A percentile compares a stretch with the other conserved stretches of the same genome.
phyloP scores from a whole-genome alignment of 108 stramenopile species.

The Stephanodiscus triporus region DNA sequence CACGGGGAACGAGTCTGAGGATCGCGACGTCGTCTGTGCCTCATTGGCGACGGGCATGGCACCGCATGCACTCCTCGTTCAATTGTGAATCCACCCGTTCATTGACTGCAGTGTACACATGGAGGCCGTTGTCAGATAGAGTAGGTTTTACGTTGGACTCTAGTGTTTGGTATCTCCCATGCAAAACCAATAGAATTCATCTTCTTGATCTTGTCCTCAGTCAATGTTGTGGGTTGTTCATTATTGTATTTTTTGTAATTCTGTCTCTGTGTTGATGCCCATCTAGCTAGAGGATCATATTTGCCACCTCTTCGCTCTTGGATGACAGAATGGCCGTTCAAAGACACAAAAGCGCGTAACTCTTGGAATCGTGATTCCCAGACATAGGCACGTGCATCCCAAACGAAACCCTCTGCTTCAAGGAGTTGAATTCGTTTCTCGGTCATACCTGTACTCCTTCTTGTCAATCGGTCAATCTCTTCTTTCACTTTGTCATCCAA shows the following conservation, averaged over 20 bases:
- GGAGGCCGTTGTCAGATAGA: too few species aligned
- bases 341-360: constrained; percentile 26
- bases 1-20: not conserved
- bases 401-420: constrained; percentile 45
- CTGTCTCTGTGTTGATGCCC: constrained; percentile 71
- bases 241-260: constrained; percentile 56
- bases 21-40: constrained; percentile 3
- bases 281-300: constrained; percentile 62
- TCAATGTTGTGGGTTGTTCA: constrained; percentile 70
- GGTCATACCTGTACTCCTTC: constrained; percentile 41
- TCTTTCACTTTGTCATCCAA: constrained; percentile 14
- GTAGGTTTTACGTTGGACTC: too few species aligned
- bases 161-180: constrained; percentile 50
- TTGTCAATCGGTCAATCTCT: constrained; percentile 23
- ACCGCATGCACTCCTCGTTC: constrained; percentile 72
- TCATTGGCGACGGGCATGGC: constrained; percentile 52
- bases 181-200: constrained; percentile 70
- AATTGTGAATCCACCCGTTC: constrained; percentile 56
- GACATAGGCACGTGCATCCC: constrained; percentile 35
- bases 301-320: constrained; percentile 10
- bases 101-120: too few species aligned
- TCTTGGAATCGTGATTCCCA: constrained; percentile 47
- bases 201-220: constrained; percentile 69
- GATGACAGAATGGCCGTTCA: constrained; percentile 43
- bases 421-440: constrained; percentile 47